Conservation (phyloP, 805 yeast species). For the Teunomyces funiuensis region DNA sequence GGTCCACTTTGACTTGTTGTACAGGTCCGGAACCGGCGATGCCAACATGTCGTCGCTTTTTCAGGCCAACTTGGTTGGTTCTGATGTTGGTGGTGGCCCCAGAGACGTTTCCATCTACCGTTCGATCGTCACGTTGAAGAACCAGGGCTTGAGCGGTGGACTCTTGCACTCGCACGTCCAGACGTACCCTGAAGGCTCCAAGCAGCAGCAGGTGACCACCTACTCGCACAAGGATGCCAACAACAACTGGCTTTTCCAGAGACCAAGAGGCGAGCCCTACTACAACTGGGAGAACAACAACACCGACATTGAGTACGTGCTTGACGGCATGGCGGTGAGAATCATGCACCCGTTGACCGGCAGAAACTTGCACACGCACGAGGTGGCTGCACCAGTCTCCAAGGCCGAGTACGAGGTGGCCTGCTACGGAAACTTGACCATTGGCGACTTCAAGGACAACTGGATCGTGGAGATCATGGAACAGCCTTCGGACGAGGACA, state of each 20-base stretch:
- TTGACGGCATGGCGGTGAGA: constrained; percentile 63
- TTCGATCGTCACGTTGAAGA: constrained; percentile 40
- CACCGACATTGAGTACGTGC: constrained; percentile 37
- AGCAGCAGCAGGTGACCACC: constrained; percentile 49
- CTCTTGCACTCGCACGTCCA: constrained; percentile 48
- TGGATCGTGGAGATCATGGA: constrained; percentile 73
- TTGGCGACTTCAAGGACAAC: constrained; percentile 74
- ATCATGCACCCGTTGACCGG: constrained; percentile 61
- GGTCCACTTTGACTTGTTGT: constrained; percentile 70
- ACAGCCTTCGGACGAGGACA: constrained; percentile 56
- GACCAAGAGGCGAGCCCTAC: constrained; percentile 38
- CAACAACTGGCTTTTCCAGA: constrained; percentile 49
- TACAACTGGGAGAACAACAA: constrained; percentile 33
- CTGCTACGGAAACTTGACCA: constrained; percentile 63
- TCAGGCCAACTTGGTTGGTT: constrained; percentile 73
- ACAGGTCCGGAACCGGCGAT: constrained; percentile 79
- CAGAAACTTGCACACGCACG: constrained; percentile 72
- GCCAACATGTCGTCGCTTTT: constrained; percentile 76
- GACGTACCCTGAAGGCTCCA: constrained; percentile 47
- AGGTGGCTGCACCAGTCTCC: constrained; percentile 60
- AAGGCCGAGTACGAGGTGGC: constrained; percentile 61
- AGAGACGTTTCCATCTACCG: constrained; percentile 63
- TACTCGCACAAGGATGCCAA: constrained; percentile 47
- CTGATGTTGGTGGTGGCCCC: constrained; percentile 66
- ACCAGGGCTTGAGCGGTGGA: constrained; percentile 46